phyloP scores from a whole-genome alignment of 495 filamentous ascomycete genomes.

The Hyaloscypha variabilis region DNA sequence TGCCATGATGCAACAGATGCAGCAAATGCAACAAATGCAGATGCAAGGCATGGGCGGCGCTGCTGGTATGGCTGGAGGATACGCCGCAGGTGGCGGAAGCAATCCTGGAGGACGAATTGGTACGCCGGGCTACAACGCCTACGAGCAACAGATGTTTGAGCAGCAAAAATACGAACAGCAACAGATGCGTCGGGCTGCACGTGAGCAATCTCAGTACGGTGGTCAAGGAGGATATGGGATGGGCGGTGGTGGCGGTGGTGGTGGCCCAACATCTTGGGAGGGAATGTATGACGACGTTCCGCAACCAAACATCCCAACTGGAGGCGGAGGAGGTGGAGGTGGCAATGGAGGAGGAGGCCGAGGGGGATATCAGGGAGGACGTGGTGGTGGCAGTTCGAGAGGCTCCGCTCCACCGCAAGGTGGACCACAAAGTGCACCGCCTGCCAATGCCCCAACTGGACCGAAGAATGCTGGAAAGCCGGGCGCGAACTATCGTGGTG shows the following conservation, averaged over 20 bases:
- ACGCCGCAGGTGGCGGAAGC: conserved; percentile 26
- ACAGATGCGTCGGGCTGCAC: conserved; percentile 48
- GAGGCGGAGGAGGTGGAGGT: conserved; percentile 52
- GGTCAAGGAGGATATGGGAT: conserved; percentile 32
- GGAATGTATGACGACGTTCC: conserved; percentile 99
- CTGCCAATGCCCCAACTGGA: conserved; percentile 92
- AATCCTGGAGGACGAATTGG: conserved; percentile 33
- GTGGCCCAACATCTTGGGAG: conserved; percentile 78
- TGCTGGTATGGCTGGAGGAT: conserved; percentile 33
- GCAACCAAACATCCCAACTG: conserved; percentile 69
- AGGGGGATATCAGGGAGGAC: conserved; percentile 46
- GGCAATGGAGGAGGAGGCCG: conserved; percentile 50
- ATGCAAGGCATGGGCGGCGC: conserved; percentile 41
- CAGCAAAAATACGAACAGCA: conserved; percentile 87
- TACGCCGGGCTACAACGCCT: conserved; percentile 66
- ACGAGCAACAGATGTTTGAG: conserved; percentile 81
- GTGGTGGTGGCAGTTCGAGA: conserved; percentile 35
- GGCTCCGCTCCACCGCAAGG: conserved; percentile 40
- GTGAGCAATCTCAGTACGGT: conserved; percentile 33
- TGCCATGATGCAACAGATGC: conserved; percentile 81
- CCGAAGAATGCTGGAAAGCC: conserved; percentile 95
- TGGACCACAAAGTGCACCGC: conserved; percentile 60
- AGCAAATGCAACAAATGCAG: conserved; percentile 78
- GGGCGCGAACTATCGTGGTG: conserved; percentile 92
- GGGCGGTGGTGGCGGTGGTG: conserved; percentile 34